Percentiles rank a stretch among this genome's conserved stretches.
These are phyloP conservation scores for Irpex sp. DNA, from an alignment of 1,284 basidiomycete genomes.

Conservation along the genomic window DNA sequence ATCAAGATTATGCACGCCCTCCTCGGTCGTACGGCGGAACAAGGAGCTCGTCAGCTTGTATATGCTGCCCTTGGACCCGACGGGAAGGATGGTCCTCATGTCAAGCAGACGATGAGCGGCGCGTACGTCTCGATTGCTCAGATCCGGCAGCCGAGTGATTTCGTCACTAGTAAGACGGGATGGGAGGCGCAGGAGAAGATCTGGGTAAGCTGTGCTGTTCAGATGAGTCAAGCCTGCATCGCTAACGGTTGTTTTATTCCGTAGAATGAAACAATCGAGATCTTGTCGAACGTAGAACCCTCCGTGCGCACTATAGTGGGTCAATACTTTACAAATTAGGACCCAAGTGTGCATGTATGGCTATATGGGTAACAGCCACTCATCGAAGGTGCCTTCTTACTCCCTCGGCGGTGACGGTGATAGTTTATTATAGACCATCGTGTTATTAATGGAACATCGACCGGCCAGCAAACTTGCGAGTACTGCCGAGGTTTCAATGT, in stretches of 20 bases:
- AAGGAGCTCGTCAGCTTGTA: conserved; percentile 10
- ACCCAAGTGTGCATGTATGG: neutral
- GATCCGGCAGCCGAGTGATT: conserved; percentile 3
- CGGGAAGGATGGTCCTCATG: neutral
- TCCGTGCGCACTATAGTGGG: conserved; percentile 5
- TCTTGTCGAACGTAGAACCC: conserved; percentile 11
- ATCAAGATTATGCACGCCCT: neutral
- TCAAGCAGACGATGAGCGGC: conserved; percentile 2
- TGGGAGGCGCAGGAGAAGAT: conserved; percentile 2
- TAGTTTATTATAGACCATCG: too few relatives aligned
- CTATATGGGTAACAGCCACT: neutral
- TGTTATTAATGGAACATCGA: too few relatives aligned
- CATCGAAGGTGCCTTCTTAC: neutral
- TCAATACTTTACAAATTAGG: conserved; percentile 3
- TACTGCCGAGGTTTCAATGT: too few relatives aligned
- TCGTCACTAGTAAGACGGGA: conserved; percentile 6
- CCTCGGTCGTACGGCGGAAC: conserved; percentile 6
- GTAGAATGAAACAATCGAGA: conserved; percentile 16
- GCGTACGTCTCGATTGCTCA: conserved; percentile 1
- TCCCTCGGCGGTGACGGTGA: too few relatives aligned
- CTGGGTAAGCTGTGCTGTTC: conserved; percentile 3
- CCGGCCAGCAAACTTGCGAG: too few relatives aligned
- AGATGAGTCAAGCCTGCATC: neutral
- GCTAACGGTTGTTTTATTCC: neutral
- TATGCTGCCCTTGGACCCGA: conserved; percentile 8